phyloP scores from a whole-genome alignment of 129 eudicot species.

The Lonicera japonica region DNA sequence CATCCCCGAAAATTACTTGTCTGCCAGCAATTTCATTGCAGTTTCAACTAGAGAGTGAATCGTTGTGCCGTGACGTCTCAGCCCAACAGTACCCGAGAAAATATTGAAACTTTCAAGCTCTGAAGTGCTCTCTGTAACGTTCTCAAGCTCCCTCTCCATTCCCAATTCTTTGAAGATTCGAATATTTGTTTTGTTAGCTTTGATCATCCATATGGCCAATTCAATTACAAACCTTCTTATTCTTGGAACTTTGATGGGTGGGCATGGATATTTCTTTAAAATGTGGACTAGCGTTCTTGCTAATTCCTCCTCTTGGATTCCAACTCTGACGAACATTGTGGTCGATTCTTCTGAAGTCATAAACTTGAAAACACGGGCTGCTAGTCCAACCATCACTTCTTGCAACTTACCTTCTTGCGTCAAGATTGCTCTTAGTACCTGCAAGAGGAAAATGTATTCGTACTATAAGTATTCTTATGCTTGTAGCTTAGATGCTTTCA shows the following conservation, averaged over 20 bases:
- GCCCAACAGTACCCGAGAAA: conserved; percentile 87
- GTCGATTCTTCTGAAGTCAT: conserved; percentile 48
- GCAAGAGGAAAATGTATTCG: conserved; percentile 16
- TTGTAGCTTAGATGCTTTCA: too few species aligned
- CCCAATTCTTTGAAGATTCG: conserved; percentile 41
- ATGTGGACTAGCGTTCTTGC: conserved; percentile 41
- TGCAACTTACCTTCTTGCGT: conserved; percentile 62
- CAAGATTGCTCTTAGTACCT: conserved; percentile 65
- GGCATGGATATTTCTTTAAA: conserved; percentile 53
- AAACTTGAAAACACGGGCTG: conserved; percentile 52
- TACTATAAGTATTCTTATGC: too few species aligned
- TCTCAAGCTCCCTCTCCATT: conserved; percentile 55
- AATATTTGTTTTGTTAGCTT: conserved; percentile 28
- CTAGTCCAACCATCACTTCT: conserved; percentile 91
- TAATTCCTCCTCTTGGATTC: conserved; percentile 42
- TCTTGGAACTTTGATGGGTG: conserved; percentile 58
- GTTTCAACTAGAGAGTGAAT: conserved; percentile 76
- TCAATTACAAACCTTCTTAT: conserved; percentile 69
- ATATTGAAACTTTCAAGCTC: conserved; percentile 82
- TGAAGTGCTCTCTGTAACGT: conserved; percentile 61
- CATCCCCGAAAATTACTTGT: conserved; percentile 1
- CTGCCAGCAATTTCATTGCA: conserved; percentile 43
- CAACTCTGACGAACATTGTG: conserved; percentile 37
- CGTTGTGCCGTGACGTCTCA: conserved; percentile 50
- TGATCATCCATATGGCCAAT: conserved; percentile 88